A percentile compares a stretch with the other conserved stretches of the same genome.
Conservation (phyloP, 1,139 yeast genomes). For the Magnusiomyces tetraspermus region DNA sequence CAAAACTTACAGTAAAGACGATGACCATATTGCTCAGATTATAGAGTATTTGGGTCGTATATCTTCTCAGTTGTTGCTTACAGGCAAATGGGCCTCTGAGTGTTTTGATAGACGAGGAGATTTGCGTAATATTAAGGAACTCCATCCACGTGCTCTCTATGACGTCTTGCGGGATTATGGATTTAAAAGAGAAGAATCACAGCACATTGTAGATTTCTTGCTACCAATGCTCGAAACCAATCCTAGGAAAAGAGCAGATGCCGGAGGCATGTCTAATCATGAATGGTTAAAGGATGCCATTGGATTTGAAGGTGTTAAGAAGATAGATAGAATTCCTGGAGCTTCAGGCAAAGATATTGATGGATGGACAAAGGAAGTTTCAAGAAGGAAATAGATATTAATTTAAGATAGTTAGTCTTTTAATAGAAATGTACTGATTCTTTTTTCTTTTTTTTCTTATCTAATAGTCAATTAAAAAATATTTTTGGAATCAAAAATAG, state of each 20-base stretch:
- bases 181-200: slow-evolving; percentile 45
- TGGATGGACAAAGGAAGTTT: slow-evolving; percentile 53
- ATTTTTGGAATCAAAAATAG: not conserved
- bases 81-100: slow-evolving; percentile 45
- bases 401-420: not conserved
- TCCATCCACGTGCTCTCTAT: slow-evolving; percentile 60
- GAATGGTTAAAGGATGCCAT: slow-evolving; percentile 63
- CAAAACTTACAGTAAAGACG: slow-evolving; percentile 55
- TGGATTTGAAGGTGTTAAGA: slow-evolving; percentile 44
- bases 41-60: slow-evolving; percentile 60
- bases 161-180: slow-evolving; percentile 65
- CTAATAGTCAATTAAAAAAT: not conserved
- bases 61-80: slow-evolving; percentile 43
- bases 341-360: slow-evolving; percentile 62
- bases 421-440: not conserved
- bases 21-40: slow-evolving; percentile 80
- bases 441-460: not conserved
- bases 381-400: slow-evolving; percentile 10
- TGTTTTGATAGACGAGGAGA: slow-evolving; percentile 48
- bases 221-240: slow-evolving; percentile 62
- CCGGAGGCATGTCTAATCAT: slow-evolving; percentile 71
- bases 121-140: slow-evolving; percentile 49
- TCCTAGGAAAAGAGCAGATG: slow-evolving; percentile 67
- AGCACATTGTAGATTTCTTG: slow-evolving; percentile 52
- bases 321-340: slow-evolving; percentile 46